Base-by-base conservation (phyloP, 208 protist species). In the Leishmania braziliensis region DNA sequence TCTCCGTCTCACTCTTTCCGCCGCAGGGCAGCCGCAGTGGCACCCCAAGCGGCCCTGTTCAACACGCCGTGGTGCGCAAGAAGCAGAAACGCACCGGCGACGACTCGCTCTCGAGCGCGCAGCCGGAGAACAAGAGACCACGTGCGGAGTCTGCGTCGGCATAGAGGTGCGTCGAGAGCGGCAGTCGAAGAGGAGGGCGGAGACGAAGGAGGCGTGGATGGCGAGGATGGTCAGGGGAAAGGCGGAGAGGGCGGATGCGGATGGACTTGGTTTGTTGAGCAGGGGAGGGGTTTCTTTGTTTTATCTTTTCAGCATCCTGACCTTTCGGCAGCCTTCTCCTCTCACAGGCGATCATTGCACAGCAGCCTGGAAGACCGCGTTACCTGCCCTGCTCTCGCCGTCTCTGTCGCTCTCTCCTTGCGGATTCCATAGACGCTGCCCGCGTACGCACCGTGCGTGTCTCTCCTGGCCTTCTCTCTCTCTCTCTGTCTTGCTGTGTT, bases 1-100 rank as follows among this genome's bases (percentile, higher is more conserved):
- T 94, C 76, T 95, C 91, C 16, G 77, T 95, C 23, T 96, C 92
- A 10, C 83, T 95, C 43, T 97, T 97, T 72, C 92, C 92, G 0
- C 88, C 89, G 20, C 92, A 97, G 65, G 83, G 89, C 29, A 84
- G 86, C 79, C 84, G 85, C 66, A 88, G 78, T 78, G 89, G 78
- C 71, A 85, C 80, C 20, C 79, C 73, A 16, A 83, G 60, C 54
- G 87, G 82, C 6, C 82, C 90, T 12, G 80, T 95, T 70, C 85
- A 95, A 50, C 83, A 86, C 56, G 93, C 89, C 2, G 80, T 85
- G 46, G 92, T 89, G 74, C 86, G 88, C 77, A 94, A 96, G 85
- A 96, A 96, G 84, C 85, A 91, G 60, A 96, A 96, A 83, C 82
- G 65, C 74, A 68, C 51, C 20, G 51, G 68, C 23, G 78, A 76